phyloP scores from a whole-genome alignment of 2,329 filamentous ascomycete species.

The Fusarium sp. region DNA sequence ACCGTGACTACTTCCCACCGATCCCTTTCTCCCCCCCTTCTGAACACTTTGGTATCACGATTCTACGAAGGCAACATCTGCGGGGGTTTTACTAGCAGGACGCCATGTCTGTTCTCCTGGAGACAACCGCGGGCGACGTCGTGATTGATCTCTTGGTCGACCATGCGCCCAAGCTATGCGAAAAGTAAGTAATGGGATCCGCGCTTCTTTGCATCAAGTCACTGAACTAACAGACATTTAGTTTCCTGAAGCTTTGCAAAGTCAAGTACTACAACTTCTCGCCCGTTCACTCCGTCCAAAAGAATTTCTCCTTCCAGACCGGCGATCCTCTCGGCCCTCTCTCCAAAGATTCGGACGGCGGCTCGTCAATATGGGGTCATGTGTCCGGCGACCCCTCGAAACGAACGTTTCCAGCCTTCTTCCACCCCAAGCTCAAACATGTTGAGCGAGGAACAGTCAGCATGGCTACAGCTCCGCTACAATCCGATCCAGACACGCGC shows the following conservation, averaged over 20 bases:
- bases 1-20: conserved; percentile 9
- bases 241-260: conserved; percentile 99
- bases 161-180: conserved; percentile 90
- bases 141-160: conserved; percentile 94
- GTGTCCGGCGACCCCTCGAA: conserved; percentile 77
- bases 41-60: conserved; percentile 1
- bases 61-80: not conserved
- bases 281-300: conserved; percentile 92
- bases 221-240: conserved; percentile 64
- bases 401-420: conserved; percentile 86
- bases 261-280: conserved; percentile 99
- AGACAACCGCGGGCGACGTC: conserved; percentile 94
- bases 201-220: conserved; percentile 27
- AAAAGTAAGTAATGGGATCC: conserved; percentile 82
- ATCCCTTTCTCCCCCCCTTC: not conserved
- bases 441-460: conserved; percentile 92
- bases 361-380: conserved; percentile 92
- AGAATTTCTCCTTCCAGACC: conserved; percentile 96
- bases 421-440: conserved; percentile 91
- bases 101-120: conserved; percentile 90
- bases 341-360: conserved; percentile 89
- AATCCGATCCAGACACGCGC: conserved; percentile 83
- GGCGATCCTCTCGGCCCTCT: conserved; percentile 93
- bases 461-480: conserved; percentile 91
- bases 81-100: no score